Evolutionary conservation across 1,284 basidiomycete species (phyloP), one percentile per base, ranked within the genome.

Genomic region (Golubevia sp.): DNA sequence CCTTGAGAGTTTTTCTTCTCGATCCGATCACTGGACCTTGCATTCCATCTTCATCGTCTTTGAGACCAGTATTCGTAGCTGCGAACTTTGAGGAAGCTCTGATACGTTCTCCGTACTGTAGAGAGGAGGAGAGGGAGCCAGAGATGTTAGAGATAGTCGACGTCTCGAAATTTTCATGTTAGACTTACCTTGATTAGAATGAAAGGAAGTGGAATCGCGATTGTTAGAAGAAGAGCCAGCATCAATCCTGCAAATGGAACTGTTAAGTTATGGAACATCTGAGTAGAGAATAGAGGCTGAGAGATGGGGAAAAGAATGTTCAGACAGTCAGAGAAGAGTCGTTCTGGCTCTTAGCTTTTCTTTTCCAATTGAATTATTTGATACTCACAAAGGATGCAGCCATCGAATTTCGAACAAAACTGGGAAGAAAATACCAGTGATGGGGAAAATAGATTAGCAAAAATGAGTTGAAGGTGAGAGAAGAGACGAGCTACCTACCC

Each of bases 241-340:
- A 76, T 34, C 49, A 74, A 53, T 20, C 73, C 73, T 8, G 71
- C 73, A 25, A 66, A 71, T 3, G 64, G 68, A 15, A 72, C 67
- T 7, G 59, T 66, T 5, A 76, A 58, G 61, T 68, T 70, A 63
- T 67, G 68, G 69, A 76, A 76, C 67, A 76, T 66, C 62, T 76
- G 74, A 5, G 72, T 61, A 50, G 66, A 69, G 27, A 76, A 76
- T 8, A 76, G 61, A 15, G 73, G 73, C 18, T 30, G 48, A 7
- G 59, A 58, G n/a, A n/a, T n/a, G n/a, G n/a, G n/a, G n/a, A 56
- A 38, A 52, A 56, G 11, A 13, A 11, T 4, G n/a, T n/a, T n/a
- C n/a, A 23, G 11, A 26, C 11, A 4, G 55, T 4, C 49, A 56
- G 49, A 56, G 49, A 56, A 27, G 49, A 56, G n/a, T n/a, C n/a